A percentile compares a stretch with the other conserved stretches of the same genome.
These are phyloP conservation scores for Papiliotrema flavescens DNA, from an alignment of 1,284 basidiomycete species.

Conservation along the genomic window DNA sequence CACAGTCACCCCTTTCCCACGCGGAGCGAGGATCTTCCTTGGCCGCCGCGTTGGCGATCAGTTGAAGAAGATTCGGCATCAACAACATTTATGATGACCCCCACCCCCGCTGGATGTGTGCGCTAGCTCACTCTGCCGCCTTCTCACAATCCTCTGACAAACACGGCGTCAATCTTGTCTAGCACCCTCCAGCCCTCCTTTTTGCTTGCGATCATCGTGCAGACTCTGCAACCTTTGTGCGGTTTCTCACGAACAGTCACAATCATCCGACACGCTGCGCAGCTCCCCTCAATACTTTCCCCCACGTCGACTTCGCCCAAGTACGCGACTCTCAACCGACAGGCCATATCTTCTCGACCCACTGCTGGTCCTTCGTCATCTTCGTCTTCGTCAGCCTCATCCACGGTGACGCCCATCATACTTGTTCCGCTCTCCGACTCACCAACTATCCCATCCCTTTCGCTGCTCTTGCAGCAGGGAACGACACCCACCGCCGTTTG, in stretches of 20 bases:
- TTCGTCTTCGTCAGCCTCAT: background rate
- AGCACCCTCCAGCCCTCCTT: background rate
- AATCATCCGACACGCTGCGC: slow-evolving; percentile 33
- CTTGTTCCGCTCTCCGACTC: slow-evolving; percentile 45
- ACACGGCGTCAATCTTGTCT: background rate
- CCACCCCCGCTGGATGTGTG: background rate
- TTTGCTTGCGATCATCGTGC: background rate
- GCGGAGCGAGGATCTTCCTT: too few relatives aligned
- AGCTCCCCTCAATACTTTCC: slow-evolving; percentile 32
- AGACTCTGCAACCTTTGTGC: background rate
- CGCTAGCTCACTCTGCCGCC: background rate
- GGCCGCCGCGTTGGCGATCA: too few relatives aligned
- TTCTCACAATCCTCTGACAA: background rate
- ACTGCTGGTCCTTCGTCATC: background rate
- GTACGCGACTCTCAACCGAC: slow-evolving; percentile 8
- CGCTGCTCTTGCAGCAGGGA: slow-evolving; percentile 39
- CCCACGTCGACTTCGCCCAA: slow-evolving; percentile 7
- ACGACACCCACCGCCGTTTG: slow-evolving; percentile 48
- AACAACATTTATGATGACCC: too few relatives aligned
- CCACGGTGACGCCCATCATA: slow-evolving; percentile 34
- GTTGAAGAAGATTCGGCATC: too few relatives aligned
- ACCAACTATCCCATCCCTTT: slow-evolving; percentile 43
- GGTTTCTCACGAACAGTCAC: slow-evolving; percentile 23
- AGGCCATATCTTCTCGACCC: slow-evolving; percentile 10
- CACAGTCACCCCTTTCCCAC: too few relatives aligned